Conservation (phyloP, 2,329 filamentous ascomycete species). For the Alternaria angustiovoidea region DNA sequence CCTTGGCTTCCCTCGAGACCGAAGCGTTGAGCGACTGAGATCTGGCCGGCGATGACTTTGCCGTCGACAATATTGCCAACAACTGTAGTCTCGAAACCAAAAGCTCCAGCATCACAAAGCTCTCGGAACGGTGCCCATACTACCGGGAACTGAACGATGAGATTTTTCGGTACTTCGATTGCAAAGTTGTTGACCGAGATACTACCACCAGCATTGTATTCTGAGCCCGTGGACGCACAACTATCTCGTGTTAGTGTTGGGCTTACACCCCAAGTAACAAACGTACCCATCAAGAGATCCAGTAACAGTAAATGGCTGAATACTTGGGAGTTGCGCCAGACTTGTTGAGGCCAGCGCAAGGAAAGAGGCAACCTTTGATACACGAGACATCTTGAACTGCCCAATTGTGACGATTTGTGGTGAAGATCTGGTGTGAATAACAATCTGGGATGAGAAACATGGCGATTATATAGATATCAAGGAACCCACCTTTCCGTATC, state of each 20-base stretch:
- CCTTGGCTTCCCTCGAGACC: constrained; percentile 49
- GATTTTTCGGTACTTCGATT: constrained; percentile 59
- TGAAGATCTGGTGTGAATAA: constrained; percentile 3
- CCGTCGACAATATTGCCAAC: constrained; percentile 52
- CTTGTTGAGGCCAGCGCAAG: constrained; percentile 29
- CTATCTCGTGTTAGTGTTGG: constrained; percentile 18
- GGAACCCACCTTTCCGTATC: not conserved
- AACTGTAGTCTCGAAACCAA: constrained; percentile 42
- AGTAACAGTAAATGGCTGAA: constrained; percentile 37
- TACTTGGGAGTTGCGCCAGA: constrained; percentile 32
- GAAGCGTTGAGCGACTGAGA: constrained; percentile 48
- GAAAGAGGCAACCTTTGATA: constrained; percentile 21
- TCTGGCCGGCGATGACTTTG: constrained; percentile 50
- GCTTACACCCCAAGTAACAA: not conserved
- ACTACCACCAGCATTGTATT: constrained; percentile 57
- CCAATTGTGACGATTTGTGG: not conserved
- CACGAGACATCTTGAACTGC: constrained; percentile 28
- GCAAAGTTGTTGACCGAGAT: constrained; percentile 57
- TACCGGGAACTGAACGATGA: constrained; percentile 60
- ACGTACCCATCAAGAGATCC: constrained; percentile 41
- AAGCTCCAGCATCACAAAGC: constrained; percentile 33
- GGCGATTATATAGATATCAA: constrained; percentile 22
- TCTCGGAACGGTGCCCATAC: constrained; percentile 55
- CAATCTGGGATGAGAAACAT: not conserved
- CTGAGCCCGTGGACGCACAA: constrained; percentile 28